Base-by-base conservation (phyloP, 148 eudicot genomes). In the Rhododendron molle region DNA sequence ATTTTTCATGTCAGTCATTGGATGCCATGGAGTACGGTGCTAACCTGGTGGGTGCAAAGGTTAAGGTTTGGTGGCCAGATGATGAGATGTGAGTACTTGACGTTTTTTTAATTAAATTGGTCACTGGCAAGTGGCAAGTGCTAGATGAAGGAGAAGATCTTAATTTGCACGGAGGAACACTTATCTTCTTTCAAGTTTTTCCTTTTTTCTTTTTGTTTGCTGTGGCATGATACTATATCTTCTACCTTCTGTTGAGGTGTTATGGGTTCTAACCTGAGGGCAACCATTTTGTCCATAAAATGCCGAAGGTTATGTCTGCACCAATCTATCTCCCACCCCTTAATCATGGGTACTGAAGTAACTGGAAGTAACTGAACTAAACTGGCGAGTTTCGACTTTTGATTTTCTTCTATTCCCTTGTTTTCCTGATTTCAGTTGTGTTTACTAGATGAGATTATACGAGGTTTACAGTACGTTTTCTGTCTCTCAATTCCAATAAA, bases 51-150 rank as follows among this genome's bases (percentile, higher is more conserved):
- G 96, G 98, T 87, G 32, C 85, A 28, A 93, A 77, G 79, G 85
- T 96, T 78, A 88, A 89, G 88, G 94, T 96, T 80, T 96, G 94
- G 95, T 96, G 99, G 99, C 99, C 98, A 7, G 82, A 84, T 32
- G 99, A 96, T 86, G 40, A 85, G 13, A 26, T 34, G 99, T 94
- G 90, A 92, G 98, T 87, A 73, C 40, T 87, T 26, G 26, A 18
- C 6, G 13, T 12, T 40, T 20, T 20, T 60, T 38, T 26, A 47
- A 16, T 14, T 23, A 15, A 74, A 18, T 74, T 76, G 69, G 36
- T 32, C 11, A 26, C 21, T 52, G 74, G 28, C 13, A 58, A 78
- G 79, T 78, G 28, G 49, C 54, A 50, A 12, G 16, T 50, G 54
- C 74, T 38, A 28, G 56, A 21, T 78, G 43, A 65, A 44, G 76